Evolutionary conservation across 1,284 basidiomycete genomes (phyloP).

Genomic region (Golubevia pallescens): DNA sequence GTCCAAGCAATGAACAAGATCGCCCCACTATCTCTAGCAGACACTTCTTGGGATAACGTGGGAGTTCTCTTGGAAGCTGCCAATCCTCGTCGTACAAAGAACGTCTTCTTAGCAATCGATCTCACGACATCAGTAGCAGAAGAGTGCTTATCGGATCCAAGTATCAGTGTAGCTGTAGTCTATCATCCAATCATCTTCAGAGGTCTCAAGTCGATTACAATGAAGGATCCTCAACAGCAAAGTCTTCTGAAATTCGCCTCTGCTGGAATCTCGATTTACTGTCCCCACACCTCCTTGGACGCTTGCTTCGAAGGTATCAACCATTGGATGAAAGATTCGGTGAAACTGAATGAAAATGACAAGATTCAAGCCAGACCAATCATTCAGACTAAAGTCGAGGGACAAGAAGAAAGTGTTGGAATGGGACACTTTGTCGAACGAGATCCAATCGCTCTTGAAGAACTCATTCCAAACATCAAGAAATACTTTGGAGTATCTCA

Average conservation of each 20-base stretch:
- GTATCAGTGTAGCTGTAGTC: slow-evolving; percentile 72
- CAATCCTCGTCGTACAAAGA: slow-evolving; percentile 6
- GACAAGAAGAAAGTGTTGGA: slow-evolving; percentile 12
- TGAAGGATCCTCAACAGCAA: slow-evolving; percentile 78
- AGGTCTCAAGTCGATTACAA: slow-evolving; percentile 77
- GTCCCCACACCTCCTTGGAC: slow-evolving; percentile 86
- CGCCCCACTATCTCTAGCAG: slow-evolving; percentile 49
- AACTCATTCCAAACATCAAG: slow-evolving; percentile 3
- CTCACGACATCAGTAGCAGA: slow-evolving; percentile 50
- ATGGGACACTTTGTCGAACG: slow-evolving; percentile 8
- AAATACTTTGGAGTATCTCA: slow-evolving; percentile 2
- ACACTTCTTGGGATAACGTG: slow-evolving; percentile 56
- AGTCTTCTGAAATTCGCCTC: slow-evolving; percentile 80
- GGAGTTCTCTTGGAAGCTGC: slow-evolving; percentile 22
- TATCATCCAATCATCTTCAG: slow-evolving; percentile 92
- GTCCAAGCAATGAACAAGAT: slow-evolving; percentile 7
- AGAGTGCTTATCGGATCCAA: slow-evolving; percentile 38
- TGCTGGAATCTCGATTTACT: slow-evolving; percentile 82
- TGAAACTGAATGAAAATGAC: slow-evolving; percentile 50
- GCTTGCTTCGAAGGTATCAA: slow-evolving; percentile 82
- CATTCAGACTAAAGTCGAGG: neutral
- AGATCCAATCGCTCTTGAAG: slow-evolving; percentile 9
- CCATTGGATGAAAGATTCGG: slow-evolving; percentile 65
- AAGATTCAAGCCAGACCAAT: slow-evolving; percentile 6
- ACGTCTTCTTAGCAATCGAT: slow-evolving; percentile 53